Evolutionary conservation across 1,284 basidiomycete species (phyloP).

Genomic region (Malassezia furfur): DNA sequence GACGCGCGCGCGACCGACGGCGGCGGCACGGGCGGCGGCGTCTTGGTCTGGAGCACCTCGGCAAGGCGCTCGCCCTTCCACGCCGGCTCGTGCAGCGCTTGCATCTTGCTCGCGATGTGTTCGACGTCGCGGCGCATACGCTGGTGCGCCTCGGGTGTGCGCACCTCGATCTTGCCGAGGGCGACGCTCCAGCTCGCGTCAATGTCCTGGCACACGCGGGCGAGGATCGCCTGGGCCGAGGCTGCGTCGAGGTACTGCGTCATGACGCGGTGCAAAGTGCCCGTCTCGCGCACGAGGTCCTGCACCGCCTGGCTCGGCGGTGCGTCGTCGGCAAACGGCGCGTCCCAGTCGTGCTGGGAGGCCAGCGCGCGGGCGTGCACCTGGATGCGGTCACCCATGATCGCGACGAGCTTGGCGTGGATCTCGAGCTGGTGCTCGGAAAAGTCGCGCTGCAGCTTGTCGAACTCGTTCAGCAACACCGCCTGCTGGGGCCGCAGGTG

Average conservation of each 20-base stretch:
- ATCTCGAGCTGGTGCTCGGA: conserved; percentile 99
- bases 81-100: conserved; percentile 25
- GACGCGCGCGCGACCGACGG: conserved; percentile 14
- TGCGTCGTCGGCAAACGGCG: conserved; percentile 14
- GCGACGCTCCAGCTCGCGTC: conserved; percentile 30
- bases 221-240: conserved; percentile 32
- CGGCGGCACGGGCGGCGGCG: conserved; percentile 1
- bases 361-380: conserved; percentile 73
- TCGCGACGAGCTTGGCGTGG: conserved; percentile 89
- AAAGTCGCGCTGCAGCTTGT: conserved; percentile 94
- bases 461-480: conserved; percentile 93
- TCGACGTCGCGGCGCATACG: conserved; percentile 27
- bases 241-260: conserved; percentile 64
- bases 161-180: conserved; percentile 27
- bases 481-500: conserved; percentile 86
- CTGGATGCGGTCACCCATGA: conserved; percentile 89
- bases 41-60: conserved; percentile 20
- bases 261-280: conserved; percentile 89
- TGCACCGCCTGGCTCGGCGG: conserved; percentile 56
- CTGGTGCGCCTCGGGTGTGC: conserved; percentile 19
- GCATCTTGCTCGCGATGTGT: conserved; percentile 29
- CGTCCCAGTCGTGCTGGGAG: conserved; percentile 32
- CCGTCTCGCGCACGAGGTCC: conserved; percentile 84
- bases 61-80: conserved; percentile 31
- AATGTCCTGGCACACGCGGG: conserved; percentile 33